Conservation (phyloP, 1,284 basidiomycete genomes). For the Thecaphora frezii region DNA sequence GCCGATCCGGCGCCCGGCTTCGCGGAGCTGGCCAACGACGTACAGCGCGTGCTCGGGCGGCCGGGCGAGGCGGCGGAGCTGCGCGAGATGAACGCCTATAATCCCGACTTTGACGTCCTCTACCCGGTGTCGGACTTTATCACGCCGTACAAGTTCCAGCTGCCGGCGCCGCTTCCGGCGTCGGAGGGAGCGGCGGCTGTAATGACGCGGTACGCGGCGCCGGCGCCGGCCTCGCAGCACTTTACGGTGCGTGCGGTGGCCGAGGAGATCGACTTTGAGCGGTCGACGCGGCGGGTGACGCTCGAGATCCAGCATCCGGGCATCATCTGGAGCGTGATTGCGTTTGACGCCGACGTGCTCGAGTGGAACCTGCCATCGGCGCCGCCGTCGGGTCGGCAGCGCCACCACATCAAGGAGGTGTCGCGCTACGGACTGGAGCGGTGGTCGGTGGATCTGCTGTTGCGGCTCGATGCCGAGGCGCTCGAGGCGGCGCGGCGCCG, state of each 20-base stretch:
- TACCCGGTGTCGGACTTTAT: conserved; percentile 74
- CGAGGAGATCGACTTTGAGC: conserved; percentile 65
- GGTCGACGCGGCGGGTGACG: conserved; percentile 72
- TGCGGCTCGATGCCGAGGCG: conserved; percentile 62
- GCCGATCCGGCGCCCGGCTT: conserved; percentile 83
- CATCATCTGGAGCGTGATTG: conserved; percentile 85
- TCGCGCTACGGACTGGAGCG: conserved; percentile 75
- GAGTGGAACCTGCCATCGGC: conserved; percentile 71
- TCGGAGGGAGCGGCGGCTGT: conserved; percentile 6
- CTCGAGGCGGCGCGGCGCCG: not conserved
- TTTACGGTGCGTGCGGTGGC: conserved; percentile 70
- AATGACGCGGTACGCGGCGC: conserved; percentile 20
- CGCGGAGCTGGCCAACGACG: conserved; percentile 66
- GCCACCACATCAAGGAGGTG: conserved; percentile 88
- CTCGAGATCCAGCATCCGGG: conserved; percentile 78
- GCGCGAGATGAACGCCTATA: conserved; percentile 53
- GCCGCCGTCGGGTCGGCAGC: conserved; percentile 63
- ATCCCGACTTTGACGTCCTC: conserved; percentile 63
- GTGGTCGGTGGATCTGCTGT: conserved; percentile 72
- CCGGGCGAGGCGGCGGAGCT: conserved; percentile 49
- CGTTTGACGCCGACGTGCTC: conserved; percentile 88
- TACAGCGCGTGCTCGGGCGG: conserved; percentile 68
- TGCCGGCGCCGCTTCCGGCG: conserved; percentile 62
- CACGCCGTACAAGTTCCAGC: conserved; percentile 72
- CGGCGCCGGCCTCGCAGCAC: conserved; percentile 19